These are phyloP conservation scores for Colletotrichum gloeosporioides DNA, from an alignment of 2,329 filamentous ascomycete species.

Conservation along the genomic window DNA sequence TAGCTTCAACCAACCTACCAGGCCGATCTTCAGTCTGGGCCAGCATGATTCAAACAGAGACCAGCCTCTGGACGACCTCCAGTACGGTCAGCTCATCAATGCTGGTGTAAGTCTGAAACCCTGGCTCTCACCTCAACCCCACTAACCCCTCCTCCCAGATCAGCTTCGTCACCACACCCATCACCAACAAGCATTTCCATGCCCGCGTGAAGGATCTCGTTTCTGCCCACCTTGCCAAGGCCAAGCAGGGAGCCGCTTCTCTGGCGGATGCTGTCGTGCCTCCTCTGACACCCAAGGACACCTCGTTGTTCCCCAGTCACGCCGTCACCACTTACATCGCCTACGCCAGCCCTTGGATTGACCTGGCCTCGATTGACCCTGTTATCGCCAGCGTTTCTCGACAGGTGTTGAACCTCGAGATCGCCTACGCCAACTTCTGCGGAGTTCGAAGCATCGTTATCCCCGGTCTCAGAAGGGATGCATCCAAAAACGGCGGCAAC, in stretches of 20 bases:
- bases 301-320: conserved; percentile 71
- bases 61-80: conserved; percentile 64
- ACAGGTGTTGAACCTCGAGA: conserved; percentile 88
- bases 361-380: conserved; percentile 82
- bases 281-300: conserved; percentile 81
- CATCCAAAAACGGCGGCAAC: conserved; percentile 54
- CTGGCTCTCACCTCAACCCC: background rate
- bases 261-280: conserved; percentile 63
- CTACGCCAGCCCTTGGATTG: conserved; percentile 90
- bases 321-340: conserved; percentile 77
- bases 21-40: conserved; percentile 69
- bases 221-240: conserved; percentile 55
- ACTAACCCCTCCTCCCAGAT: conserved; percentile 58
- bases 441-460: conserved; percentile 85
- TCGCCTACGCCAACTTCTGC: conserved; percentile 95
- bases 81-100: conserved; percentile 72
- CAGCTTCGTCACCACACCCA: conserved; percentile 78
- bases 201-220: conserved; percentile 69
- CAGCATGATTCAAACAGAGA: conserved; percentile 73
- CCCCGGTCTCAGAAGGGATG: conserved; percentile 74
- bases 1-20: conserved; percentile 20
- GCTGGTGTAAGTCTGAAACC: conserved; percentile 62
- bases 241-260: conserved; percentile 44
- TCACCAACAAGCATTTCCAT: conserved; percentile 78
- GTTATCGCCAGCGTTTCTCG: conserved; percentile 85